Base-by-base conservation (phyloP, 1,284 basidiomycete genomes). In the Heterobasidion irregulare region DNA sequence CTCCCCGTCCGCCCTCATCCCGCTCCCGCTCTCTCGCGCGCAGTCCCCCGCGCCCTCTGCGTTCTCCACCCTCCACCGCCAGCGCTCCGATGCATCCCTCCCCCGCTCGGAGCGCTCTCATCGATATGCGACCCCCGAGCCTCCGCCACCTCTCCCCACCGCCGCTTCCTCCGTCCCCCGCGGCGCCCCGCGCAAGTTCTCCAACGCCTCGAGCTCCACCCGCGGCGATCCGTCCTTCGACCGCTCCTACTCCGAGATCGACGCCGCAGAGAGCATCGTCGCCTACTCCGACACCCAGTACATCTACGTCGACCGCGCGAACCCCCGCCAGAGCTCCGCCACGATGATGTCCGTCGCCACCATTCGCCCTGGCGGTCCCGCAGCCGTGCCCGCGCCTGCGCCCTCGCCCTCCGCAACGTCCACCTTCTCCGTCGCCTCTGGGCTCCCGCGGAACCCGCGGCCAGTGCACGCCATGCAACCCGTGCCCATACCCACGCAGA, bases 41-140 rank as follows among this genome's bases (percentile, higher is more conserved):
- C 65, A 64, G 13, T 73, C 73, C 15, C 69, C 72, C 8, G 65
- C 70, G 10, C 47, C 62, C 36, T 57, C 65, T 72, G 45, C 71
- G 75, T 15, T 68, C 71, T 5, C 74, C 6, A 78, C 78, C n/a
- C 69, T 72, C 47, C 68, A 66, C n/a, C 70, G 59, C n/a, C 67
- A 67, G 53, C 66, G 57, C 53, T 73, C 63, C n/a, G 65, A 63
- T 59, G 65, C 62, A n/a, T 58, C 57, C 12, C 45, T 56, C 36
- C 10, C 58, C 6, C 55, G 57, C 38, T 57, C 61, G 6, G 62
- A 61, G 26, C 54, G 58, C 34, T 60, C 58, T 19, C 16, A 44
- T 10, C 59, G 58, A 3, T 9, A 33, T 12, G 53, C 49, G 8
- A 45, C 52, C 13, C 53, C 44, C 10, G 26, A 26, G 26, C 26